These are phyloP conservation scores for Hamigera avellanea DNA, from an alignment of 495 filamentous ascomycete genomes.

Conservation along the genomic window DNA sequence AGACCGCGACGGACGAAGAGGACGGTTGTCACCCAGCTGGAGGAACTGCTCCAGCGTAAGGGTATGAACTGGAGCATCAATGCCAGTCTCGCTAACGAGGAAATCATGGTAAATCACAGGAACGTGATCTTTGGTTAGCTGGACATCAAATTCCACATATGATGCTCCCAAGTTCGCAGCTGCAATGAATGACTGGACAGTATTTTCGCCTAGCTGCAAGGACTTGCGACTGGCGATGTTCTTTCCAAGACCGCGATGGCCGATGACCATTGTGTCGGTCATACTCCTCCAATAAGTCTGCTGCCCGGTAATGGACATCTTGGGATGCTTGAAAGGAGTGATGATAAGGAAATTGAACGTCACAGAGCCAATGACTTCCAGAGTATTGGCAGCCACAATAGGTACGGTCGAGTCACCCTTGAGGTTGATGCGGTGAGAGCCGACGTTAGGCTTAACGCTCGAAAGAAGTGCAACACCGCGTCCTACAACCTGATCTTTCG, in stretches of 20 bases:
- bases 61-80: slow-evolving; percentile 92
- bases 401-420: slow-evolving; percentile 91
- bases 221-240: slow-evolving; percentile 73
- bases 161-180: slow-evolving; percentile 87
- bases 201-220: slow-evolving; percentile 92
- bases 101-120: slow-evolving; percentile 99
- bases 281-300: slow-evolving; percentile 94
- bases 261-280: slow-evolving; percentile 78
- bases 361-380: slow-evolving; percentile 87
- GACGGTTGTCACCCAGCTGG: slow-evolving; percentile 56
- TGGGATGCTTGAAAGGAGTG: slow-evolving; percentile 86
- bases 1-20: slow-evolving; percentile 28
- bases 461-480: slow-evolving; percentile 83
- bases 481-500: slow-evolving; percentile 76
- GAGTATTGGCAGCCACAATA: slow-evolving; percentile 64
- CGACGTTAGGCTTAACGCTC: slow-evolving; percentile 69
- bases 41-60: slow-evolving; percentile 89
- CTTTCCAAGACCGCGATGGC: slow-evolving; percentile 86
- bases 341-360: slow-evolving; percentile 96
- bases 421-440: slow-evolving; percentile 69
- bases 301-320: slow-evolving; percentile 78
- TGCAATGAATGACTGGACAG: slow-evolving; percentile 85
- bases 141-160: slow-evolving; percentile 92
- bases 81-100: slow-evolving; percentile 94
- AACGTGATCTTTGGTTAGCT: slow-evolving; percentile 96